A percentile compares a stretch with the other conserved stretches of the same genome.
These are phyloP conservation scores for Talaromyces liani DNA, from an alignment of 495 filamentous ascomycete genomes.

Conservation along the genomic window DNA sequence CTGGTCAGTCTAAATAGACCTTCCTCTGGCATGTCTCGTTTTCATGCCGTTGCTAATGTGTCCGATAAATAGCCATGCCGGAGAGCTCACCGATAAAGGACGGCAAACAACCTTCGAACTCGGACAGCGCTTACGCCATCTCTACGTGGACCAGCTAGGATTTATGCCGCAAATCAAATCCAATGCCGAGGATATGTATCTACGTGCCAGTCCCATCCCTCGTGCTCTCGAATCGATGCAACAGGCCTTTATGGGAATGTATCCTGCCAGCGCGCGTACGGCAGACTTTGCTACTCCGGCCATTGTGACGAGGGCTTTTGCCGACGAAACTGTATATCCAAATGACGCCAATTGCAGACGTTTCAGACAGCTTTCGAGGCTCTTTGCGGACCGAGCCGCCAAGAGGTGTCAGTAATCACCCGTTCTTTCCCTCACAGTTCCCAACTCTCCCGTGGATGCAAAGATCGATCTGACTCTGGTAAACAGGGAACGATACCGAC, in stretches of 20 bases:
- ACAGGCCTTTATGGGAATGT: slow-evolving; percentile 83
- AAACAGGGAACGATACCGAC: slow-evolving; percentile 59
- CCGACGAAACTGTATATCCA: slow-evolving; percentile 87
- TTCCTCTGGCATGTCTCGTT: not conserved
- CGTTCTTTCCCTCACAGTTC: not conserved
- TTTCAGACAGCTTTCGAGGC: slow-evolving; percentile 69
- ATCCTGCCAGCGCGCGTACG: slow-evolving; percentile 62
- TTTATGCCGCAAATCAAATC: slow-evolving; percentile 69
- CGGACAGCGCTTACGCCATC: slow-evolving; percentile 66
- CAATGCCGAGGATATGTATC: slow-evolving; percentile 65
- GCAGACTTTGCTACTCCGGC: slow-evolving; percentile 61
- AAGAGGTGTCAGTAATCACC: slow-evolving; percentile 48
- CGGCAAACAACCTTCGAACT: slow-evolving; percentile 77
- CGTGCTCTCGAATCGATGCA: slow-evolving; percentile 84
- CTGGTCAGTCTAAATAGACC: slow-evolving; percentile 38
- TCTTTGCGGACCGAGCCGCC: slow-evolving; percentile 77
- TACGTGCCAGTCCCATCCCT: slow-evolving; percentile 77
- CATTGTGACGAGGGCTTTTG: slow-evolving; percentile 61
- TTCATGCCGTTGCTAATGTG: not conserved
- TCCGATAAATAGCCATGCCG: slow-evolving; percentile 49
- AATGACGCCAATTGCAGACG: slow-evolving; percentile 82
- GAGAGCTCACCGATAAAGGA: slow-evolving; percentile 82
- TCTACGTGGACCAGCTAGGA: slow-evolving; percentile 82
- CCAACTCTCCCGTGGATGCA: too few relatives aligned
- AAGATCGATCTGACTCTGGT: not conserved